phyloP scores from a whole-genome alignment of 2,329 filamentous ascomycete genomes.

The Lachnellula suecica region DNA sequence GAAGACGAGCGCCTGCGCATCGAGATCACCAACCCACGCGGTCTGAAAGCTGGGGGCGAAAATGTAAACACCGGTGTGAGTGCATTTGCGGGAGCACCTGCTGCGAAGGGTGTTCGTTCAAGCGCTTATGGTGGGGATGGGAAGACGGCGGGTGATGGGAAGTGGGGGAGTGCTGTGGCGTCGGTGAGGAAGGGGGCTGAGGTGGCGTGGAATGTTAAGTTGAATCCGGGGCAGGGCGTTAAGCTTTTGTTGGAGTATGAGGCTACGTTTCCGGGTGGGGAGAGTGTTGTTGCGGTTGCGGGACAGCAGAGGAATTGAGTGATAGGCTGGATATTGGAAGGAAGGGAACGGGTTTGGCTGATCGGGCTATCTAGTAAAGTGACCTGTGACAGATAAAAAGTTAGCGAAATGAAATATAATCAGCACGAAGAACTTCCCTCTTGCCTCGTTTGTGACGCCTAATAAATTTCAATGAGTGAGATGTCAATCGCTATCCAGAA shows the following conservation, averaged over 20 bases:
- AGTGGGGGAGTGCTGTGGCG: constrained; percentile 55
- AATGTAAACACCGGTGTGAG: constrained; percentile 36
- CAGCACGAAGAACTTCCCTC: too few species aligned
- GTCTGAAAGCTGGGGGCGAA: constrained; percentile 41
- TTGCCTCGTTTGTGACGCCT: too few species aligned
- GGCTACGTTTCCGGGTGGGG: constrained; percentile 53
- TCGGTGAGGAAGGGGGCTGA: constrained; percentile 56
- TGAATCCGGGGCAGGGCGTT: constrained; percentile 57
- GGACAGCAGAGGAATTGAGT: not conserved
- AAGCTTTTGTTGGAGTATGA: constrained; percentile 62
- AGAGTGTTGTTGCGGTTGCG: constrained; percentile 36
- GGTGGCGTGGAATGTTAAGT: constrained; percentile 55
- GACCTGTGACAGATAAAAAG: too few species aligned
- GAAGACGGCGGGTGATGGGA: constrained; percentile 28
- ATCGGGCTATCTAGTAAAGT: too few species aligned
- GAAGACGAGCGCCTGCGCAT: constrained; percentile 58
- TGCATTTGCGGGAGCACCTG: constrained; percentile 1
- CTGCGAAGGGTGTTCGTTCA: constrained; percentile 17
- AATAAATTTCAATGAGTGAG: too few species aligned
- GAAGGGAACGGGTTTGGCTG: too few species aligned
- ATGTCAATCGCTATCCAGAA: too few species aligned
- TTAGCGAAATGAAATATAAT: too few species aligned
- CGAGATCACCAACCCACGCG: constrained; percentile 48
- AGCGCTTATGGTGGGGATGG: constrained; percentile 24
- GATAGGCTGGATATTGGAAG: not conserved